Conservation (phyloP, 2,329 filamentous ascomycete genomes). For the Colletotrichum truncatum region DNA sequence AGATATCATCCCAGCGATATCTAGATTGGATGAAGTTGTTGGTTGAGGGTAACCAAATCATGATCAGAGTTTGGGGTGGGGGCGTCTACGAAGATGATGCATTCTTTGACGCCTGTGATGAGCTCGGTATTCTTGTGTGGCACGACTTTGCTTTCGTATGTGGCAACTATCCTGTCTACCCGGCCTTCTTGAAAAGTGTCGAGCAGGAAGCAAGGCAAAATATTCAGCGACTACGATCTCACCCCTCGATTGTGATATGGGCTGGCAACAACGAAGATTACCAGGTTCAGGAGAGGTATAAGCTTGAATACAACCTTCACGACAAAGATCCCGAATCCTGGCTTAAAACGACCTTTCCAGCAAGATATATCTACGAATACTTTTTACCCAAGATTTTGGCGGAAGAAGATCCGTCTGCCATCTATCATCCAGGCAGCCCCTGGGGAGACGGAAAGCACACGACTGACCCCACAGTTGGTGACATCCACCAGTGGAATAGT, state of each 20-base stretch:
- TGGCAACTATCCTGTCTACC: constrained; percentile 77
- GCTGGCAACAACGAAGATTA: constrained; percentile 88
- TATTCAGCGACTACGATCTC: constrained; percentile 64
- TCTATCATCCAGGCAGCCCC: constrained; percentile 78
- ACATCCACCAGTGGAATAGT: constrained; percentile 78
- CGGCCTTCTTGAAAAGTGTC: constrained; percentile 70
- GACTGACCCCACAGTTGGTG: constrained; percentile 75
- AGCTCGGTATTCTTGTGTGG: constrained; percentile 83
- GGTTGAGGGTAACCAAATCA: constrained; percentile 22
- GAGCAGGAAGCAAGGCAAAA: constrained; percentile 73
- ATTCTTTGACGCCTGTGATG: constrained; percentile 82
- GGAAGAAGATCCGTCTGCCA: constrained; percentile 69
- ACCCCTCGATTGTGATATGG: constrained; percentile 78
- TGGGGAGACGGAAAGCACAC: constrained; percentile 75
- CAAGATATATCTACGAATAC: constrained; percentile 83
- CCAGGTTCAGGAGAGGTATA: constrained; percentile 75
- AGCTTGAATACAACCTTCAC: constrained; percentile 73
- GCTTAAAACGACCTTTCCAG: constrained; percentile 80
- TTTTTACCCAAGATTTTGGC: constrained; percentile 72
- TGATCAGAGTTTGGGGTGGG: constrained; percentile 47
- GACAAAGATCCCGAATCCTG: constrained; percentile 78
- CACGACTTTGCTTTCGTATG: constrained; percentile 91
- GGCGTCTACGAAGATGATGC: constrained; percentile 80
- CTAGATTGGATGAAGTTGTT: constrained; percentile 29
- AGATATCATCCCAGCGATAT: constrained; percentile 27